Evolutionary conservation across 768 basidiomycete species (phyloP).

Genomic region (Pleurotus pulmonarius): DNA sequence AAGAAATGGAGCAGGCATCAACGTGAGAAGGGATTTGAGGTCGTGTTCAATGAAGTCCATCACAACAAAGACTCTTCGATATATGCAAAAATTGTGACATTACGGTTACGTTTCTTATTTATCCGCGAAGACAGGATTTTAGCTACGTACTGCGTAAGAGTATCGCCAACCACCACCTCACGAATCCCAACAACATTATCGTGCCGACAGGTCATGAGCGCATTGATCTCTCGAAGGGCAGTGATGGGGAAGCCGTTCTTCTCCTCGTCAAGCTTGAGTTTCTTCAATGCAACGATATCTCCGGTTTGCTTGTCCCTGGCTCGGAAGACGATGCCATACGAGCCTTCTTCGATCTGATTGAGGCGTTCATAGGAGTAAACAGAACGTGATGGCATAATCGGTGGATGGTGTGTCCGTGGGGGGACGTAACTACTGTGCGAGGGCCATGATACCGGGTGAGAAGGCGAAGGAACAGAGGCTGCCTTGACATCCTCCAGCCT

Average conservation of each 20-base stretch:
- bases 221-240: conserved; percentile 88
- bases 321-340: conserved; percentile 96
- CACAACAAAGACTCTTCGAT: conserved; percentile 89
- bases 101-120: conserved; percentile 26
- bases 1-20: conserved; percentile 95
- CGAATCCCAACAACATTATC: conserved; percentile 97
- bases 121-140: conserved; percentile 15
- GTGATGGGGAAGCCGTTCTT: conserved; percentile 99
- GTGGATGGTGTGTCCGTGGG: conserved; percentile 70
- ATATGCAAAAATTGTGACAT: not conserved
- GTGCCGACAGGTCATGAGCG: conserved; percentile 92
- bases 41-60: conserved; percentile 99
- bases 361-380: conserved; percentile 92
- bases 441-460: conserved; percentile 16
- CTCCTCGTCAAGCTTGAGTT: conserved; percentile 97
- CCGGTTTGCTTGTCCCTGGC: conserved; percentile 92
- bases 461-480: conserved; percentile 16
- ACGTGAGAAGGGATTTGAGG: conserved; percentile 89
- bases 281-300: conserved; percentile 95
- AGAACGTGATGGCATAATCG: conserved; percentile 82
- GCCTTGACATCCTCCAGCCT: conserved; percentile 27
- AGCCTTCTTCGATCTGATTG: conserved; percentile 98
- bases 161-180: conserved; percentile 98
- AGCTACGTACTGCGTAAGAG: conserved; percentile 91
- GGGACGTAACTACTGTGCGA: conserved; percentile 71